Conservation (phyloP, 192 early-diverging fungal genomes). For the Diversispora eburnea region DNA sequence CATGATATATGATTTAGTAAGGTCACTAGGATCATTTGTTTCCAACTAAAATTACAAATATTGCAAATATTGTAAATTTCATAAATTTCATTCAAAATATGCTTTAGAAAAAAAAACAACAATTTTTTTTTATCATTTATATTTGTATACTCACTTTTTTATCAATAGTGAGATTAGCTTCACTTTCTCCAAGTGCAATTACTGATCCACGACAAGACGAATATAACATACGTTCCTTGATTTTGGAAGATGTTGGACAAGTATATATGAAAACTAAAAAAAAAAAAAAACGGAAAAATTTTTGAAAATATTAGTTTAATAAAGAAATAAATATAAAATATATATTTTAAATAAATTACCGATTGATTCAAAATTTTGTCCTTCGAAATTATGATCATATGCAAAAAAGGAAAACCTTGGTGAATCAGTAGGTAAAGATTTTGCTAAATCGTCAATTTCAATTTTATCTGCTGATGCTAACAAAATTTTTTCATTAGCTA, state of each 20-base stretch:
- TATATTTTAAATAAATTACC: conserved; percentile 36
- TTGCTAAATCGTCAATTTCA: conserved; percentile 47
- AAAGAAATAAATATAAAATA: conserved; percentile 13
- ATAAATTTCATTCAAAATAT: neutral
- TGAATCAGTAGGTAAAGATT: conserved; percentile 48
- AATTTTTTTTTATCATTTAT: no score
- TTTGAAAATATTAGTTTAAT: conserved; percentile 9
- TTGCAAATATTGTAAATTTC: neutral
- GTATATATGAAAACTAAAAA: conserved; percentile 79
- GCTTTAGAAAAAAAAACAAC: neutral
- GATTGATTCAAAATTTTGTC: conserved; percentile 38
- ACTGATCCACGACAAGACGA: conserved; percentile 69
- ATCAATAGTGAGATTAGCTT: conserved; percentile 50
- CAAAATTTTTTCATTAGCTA: conserved; percentile 50
- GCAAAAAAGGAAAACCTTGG: conserved; percentile 76
- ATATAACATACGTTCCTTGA: conserved; percentile 89
- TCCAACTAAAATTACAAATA: conserved; percentile 40
- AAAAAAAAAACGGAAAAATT: neutral
- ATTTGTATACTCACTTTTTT: conserved; percentile 48
- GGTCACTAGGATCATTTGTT: conserved; percentile 57
- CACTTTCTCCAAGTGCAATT: conserved; percentile 51
- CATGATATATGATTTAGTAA: conserved; percentile 51
- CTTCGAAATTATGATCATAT: conserved; percentile 47
- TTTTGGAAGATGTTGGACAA: conserved; percentile 77
- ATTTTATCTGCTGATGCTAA: conserved; percentile 44